A percentile compares a stretch with the other conserved stretches of the same genome.
phyloP scores from a whole-genome alignment of 2,329 filamentous ascomycete genomes.

The Tolypocladium tropicale region DNA sequence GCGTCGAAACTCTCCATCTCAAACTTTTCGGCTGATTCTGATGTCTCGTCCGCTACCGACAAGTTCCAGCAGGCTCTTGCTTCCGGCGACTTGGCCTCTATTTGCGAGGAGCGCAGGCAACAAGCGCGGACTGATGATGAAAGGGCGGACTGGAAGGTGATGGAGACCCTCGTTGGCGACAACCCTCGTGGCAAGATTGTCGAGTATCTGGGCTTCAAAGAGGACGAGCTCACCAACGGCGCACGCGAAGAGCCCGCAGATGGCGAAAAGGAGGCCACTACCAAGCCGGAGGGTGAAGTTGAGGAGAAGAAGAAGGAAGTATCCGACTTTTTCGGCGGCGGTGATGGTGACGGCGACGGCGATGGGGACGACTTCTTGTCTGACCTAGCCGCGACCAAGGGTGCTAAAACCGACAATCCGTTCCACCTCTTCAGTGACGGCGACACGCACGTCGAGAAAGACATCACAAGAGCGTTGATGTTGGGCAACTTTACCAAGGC shows the following conservation, averaged over 20 bases:
- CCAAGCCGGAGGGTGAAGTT: slow-evolving; percentile 18
- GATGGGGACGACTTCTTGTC: slow-evolving; percentile 82
- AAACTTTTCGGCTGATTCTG: slow-evolving; percentile 79
- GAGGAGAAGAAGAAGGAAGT: slow-evolving; percentile 48
- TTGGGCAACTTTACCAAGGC: slow-evolving; percentile 86
- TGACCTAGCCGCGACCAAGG: slow-evolving; percentile 77
- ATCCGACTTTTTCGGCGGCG: slow-evolving; percentile 72
- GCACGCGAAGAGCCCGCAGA: slow-evolving; percentile 21
- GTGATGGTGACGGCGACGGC: slow-evolving; percentile 43
- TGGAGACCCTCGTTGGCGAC: slow-evolving; percentile 75
- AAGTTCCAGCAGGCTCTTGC: slow-evolving; percentile 78
- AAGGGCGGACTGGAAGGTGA: slow-evolving; percentile 91
- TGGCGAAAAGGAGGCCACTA: slow-evolving; percentile 17
- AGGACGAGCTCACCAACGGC: slow-evolving; percentile 44
- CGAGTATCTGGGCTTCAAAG: slow-evolving; percentile 80
- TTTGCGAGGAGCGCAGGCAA: slow-evolving; percentile 72
- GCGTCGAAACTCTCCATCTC: slow-evolving; percentile 75
- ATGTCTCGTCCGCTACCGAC: slow-evolving; percentile 73
- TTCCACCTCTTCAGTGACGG: slow-evolving; percentile 80
- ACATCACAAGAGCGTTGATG: slow-evolving; percentile 79
- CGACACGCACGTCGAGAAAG: slow-evolving; percentile 76
- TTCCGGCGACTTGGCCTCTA: slow-evolving; percentile 62
- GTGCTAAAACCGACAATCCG: slow-evolving; percentile 84
- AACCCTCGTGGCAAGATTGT: slow-evolving; percentile 81
- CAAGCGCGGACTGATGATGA: slow-evolving; percentile 77